Conservation (phyloP, 164 flowering plant species). For the Umbilicus rupestris region DNA sequence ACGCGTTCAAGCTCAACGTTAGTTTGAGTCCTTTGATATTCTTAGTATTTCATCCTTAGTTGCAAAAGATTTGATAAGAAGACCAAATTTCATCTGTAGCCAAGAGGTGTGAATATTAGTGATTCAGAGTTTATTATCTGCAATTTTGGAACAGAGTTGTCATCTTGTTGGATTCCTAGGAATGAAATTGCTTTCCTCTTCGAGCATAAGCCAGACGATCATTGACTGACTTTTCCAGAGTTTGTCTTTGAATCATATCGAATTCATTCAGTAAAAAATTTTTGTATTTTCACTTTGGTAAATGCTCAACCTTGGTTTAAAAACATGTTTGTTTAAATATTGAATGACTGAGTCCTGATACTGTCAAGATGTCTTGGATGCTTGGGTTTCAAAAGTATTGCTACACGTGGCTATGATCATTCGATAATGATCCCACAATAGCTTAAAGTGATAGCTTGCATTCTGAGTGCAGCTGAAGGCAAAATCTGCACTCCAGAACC, state of each 20-base stretch:
- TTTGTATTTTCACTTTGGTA: neutral
- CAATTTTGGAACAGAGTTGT: neutral
- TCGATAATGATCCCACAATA: neutral
- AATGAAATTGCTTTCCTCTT: neutral
- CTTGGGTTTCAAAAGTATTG: neutral
- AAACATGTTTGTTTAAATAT: neutral
- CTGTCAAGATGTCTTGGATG: neutral
- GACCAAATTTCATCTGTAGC: neutral
- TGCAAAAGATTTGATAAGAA: neutral
- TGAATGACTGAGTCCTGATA: neutral
- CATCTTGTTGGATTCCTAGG: neutral
- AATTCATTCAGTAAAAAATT: neutral
- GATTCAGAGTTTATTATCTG: neutral
- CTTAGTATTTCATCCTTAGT: neutral
- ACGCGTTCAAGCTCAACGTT: neutral
- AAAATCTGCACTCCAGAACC: conserved; percentile 33
- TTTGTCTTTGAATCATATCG: neutral
- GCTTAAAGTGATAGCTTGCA: neutral
- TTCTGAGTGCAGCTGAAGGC: conserved; percentile 45
- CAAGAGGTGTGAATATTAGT: neutral
- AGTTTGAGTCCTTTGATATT: neutral
- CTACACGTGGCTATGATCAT: neutral
- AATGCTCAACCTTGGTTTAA: neutral
- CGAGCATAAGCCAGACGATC: no score
- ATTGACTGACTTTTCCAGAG: no score